These are phyloP conservation scores for Gnetum montanum DNA, from an alignment of 75 land plant genomes.

Conservation along the genomic window DNA sequence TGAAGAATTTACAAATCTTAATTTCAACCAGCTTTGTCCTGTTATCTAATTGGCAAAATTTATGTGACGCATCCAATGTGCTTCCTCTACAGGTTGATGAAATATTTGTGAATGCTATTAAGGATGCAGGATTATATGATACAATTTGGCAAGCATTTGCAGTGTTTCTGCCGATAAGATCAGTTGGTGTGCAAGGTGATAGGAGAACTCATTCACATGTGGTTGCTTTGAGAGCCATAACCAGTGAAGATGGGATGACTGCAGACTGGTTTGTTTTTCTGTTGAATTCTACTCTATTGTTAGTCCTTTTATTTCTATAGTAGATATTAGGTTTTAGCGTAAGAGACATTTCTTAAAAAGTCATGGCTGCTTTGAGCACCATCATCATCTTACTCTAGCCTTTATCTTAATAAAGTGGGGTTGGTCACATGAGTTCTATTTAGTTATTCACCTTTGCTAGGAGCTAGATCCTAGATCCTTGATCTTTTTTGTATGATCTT, in stretches of 20 bases:
- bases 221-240: constrained; percentile 84
- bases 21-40: background rate
- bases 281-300: no score
- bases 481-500: no score
- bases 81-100: constrained; percentile 73
- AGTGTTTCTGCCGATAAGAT: constrained; percentile 56
- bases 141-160: constrained; percentile 96
- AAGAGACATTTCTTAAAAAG: no score
- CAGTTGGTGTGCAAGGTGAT: constrained; percentile 99
- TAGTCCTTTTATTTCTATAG: no score
- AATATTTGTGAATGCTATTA: constrained; percentile 77
- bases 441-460: no score
- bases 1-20: background rate
- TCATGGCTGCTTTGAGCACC: no score
- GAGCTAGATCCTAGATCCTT: no score
- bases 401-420: no score
- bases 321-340: no score
- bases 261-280: constrained; percentile 51
- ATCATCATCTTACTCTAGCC: background rate
- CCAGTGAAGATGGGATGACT: constrained; percentile 94
- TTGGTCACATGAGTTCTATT: no score
- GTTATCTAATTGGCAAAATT: background rate
- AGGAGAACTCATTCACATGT: constrained; percentile 76
- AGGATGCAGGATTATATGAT: constrained; percentile 91
- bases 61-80: background rate